phyloP scores from a whole-genome alignment of 2,329 filamentous ascomycete species.

The Periconia sp. region DNA sequence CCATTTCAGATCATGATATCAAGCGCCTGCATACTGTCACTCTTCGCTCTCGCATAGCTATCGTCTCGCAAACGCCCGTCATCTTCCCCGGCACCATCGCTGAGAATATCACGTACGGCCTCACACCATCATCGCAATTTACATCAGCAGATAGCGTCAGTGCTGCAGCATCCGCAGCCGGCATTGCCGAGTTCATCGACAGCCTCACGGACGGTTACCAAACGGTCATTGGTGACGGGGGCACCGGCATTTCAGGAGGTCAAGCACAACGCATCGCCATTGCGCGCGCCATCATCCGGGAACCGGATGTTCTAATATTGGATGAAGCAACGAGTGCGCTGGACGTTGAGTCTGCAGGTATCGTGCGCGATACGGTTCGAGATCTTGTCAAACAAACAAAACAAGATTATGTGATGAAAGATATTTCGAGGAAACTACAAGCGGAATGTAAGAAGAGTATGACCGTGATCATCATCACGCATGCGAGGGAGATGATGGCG shows the following conservation, averaged over 20 bases:
- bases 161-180: conserved; percentile 61
- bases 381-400: conserved; percentile 54
- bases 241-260: conserved; percentile 75
- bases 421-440: conserved; percentile 16
- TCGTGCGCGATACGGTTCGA: conserved; percentile 68
- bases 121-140: conserved; percentile 62
- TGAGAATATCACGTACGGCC: conserved; percentile 83
- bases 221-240: conserved; percentile 79
- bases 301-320: conserved; percentile 75
- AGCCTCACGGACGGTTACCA: conserved; percentile 74
- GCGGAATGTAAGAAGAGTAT: conserved; percentile 49
- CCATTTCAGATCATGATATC: conserved; percentile 65
- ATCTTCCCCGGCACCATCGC: conserved; percentile 80
- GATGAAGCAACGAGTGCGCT: conserved; percentile 88
- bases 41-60: conserved; percentile 67
- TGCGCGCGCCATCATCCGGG: conserved; percentile 75
- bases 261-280: conserved; percentile 84
- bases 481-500: conserved; percentile 84
- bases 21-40: conserved; percentile 63
- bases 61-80: conserved; percentile 73
- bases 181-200: conserved; percentile 77
- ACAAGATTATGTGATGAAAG: no score
- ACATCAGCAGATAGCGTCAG: conserved; percentile 54
- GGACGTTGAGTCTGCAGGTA: conserved; percentile 70
- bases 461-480: conserved; percentile 82